Conservation (phyloP, 257 asterid genomes). For the Craterostigma plantagineum region DNA sequence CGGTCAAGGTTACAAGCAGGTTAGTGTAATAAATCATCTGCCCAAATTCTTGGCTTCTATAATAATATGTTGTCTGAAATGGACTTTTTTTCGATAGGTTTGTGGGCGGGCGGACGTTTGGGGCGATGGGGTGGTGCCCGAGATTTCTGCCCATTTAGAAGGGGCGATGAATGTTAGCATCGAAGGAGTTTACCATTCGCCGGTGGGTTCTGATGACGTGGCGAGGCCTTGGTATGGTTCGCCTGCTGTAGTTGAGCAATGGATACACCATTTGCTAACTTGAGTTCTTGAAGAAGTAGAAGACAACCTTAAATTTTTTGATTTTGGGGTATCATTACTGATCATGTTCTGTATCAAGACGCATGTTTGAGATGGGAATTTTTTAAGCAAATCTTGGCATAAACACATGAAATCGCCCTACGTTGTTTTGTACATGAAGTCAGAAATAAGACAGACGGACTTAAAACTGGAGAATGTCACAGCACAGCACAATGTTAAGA, state of each 20-base stretch:
- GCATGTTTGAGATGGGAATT: no score
- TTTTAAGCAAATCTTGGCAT: no score
- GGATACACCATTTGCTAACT: constrained; percentile 68
- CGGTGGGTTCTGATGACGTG: constrained; percentile 64
- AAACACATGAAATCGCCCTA: no score
- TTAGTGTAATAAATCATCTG: constrained; percentile 7
- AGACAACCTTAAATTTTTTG: background rate
- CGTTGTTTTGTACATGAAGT: no score
- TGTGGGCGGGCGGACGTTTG: constrained; percentile 86
- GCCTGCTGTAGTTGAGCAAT: constrained; percentile 54
- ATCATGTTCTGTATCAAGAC: no score
- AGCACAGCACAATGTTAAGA: no score
- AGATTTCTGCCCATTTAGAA: constrained; percentile 71
- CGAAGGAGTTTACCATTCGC: constrained; percentile 77
- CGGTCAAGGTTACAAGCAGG: constrained; percentile 98
- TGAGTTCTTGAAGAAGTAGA: constrained; percentile 2
- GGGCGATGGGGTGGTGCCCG: constrained; percentile 96
- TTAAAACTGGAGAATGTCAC: no score
- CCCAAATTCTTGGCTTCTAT: background rate
- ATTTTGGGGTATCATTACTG: no score
- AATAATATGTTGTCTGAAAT: background rate
- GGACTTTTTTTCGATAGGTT: constrained; percentile 29
- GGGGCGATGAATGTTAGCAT: constrained; percentile 68
- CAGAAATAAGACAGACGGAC: no score
- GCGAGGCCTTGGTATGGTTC: constrained; percentile 91